Evolutionary conservation across 768 basidiomycete genomes (phyloP).

Genomic region (Lactarius trivialis): DNA sequence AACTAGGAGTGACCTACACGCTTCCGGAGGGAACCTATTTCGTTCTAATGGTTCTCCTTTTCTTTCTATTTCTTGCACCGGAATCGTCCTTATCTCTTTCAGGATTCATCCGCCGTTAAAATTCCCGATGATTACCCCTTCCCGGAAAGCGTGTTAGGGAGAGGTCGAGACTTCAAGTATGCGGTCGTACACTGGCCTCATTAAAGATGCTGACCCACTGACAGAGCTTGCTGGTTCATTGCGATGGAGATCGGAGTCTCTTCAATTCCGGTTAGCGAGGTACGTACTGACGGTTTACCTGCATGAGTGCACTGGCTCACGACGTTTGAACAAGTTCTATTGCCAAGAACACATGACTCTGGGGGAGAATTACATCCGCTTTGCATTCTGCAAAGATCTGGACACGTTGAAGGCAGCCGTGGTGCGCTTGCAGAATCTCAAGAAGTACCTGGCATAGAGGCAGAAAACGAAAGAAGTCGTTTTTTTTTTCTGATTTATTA

Average conservation of each 20-base stretch:
- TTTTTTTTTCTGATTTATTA: too few relatives aligned
- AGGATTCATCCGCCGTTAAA: conserved; percentile 75
- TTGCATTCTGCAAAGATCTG: conserved; percentile 94
- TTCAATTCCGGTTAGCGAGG: conserved; percentile 93
- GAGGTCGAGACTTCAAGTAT: conserved; percentile 84
- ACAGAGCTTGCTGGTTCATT: conserved; percentile 92
- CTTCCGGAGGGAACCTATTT: conserved; percentile 91
- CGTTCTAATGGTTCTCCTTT: conserved; percentile 58
- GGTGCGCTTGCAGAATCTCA: conserved; percentile 69
- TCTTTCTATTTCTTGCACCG: background rate
- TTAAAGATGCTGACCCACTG: conserved; percentile 18
- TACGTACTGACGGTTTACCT: conserved; percentile 32
- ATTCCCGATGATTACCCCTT: conserved; percentile 82
- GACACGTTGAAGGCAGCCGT: conserved; percentile 80
- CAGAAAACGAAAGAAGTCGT: background rate
- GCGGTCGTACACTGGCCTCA: conserved; percentile 20
- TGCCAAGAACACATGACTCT: conserved; percentile 79
- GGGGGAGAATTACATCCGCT: conserved; percentile 81
- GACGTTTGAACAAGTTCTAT: conserved; percentile 60
- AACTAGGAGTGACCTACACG: conserved; percentile 77
- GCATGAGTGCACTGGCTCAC: background rate
- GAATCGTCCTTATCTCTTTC: conserved; percentile 4
- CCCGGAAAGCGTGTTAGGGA: conserved; percentile 63
- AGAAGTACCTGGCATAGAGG: conserved; percentile 46
- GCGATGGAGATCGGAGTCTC: conserved; percentile 87